Base-by-base conservation (phyloP, 345 rosid species). In the Rhodamnia rubescens region DNA sequence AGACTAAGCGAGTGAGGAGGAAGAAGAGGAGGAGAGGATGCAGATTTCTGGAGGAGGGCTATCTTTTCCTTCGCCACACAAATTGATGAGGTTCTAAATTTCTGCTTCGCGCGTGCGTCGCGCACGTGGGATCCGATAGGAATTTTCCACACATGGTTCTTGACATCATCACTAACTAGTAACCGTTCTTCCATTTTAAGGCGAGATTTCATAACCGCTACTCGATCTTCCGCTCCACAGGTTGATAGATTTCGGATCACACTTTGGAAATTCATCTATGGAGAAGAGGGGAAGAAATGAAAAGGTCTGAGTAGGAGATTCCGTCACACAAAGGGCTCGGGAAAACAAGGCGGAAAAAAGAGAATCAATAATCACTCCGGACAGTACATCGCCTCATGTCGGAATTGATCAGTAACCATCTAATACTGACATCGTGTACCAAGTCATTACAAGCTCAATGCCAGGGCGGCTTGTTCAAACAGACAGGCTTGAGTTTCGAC, bases 1-100 rank as follows among this genome's bases (percentile, higher is more conserved):
- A 50, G 52, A 50, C 13, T 11, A 12, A 50, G 52, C 10, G 52
- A 50, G 2, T 12, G 14, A 15, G 16, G 81, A 32, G 89, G 89
- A 55, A n/a, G 18, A 4, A 16, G 74, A 59, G 20, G 2, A 59
- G 18, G 4, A 27, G 75, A 69, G 80, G 47, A 69, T 32, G 47
- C 78, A 36, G 78, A 69, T 18, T 69, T 69, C 78, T 0, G 80
- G 80, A 36, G 80, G 0, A 9, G 47, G 26, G 26, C 78, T 69
- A 69, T 69, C 80, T 36, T 26, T 69, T 69, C 26, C 80, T 18
- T 89, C 9, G 92, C 96, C 98, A 96, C 98, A 92, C 95, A 94
- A 89, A 89, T 88, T 88, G 90, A 81, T 36, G 80, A 36, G 80
- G 80, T 20, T 69, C 80, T 24, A 36, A 36, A 36, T 18, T 0